phyloP scores from a whole-genome alignment of 345 rosid species.

The Melaleuca quinquenervia region DNA sequence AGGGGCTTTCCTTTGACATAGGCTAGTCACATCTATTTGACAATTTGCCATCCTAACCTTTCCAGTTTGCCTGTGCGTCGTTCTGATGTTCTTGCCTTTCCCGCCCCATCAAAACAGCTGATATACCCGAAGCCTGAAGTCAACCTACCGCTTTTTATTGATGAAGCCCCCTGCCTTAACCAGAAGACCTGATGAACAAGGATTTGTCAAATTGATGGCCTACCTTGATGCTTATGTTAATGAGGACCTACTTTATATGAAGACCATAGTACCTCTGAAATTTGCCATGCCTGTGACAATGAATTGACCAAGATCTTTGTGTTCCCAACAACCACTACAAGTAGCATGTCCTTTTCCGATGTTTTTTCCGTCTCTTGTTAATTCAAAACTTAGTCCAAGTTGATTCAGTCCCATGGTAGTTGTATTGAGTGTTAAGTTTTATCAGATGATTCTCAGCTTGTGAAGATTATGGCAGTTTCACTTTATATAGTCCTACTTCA shows the following conservation, averaged over 20 bases:
- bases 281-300: conserved; percentile 10
- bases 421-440: neutral
- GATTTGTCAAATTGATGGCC: conserved; percentile 54
- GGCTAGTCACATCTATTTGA: conserved; percentile 16
- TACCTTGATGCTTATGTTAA: conserved; percentile 64
- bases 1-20: conserved; percentile 19
- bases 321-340: neutral
- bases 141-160: conserved; percentile 59
- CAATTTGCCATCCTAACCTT: conserved; percentile 40
- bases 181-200: conserved; percentile 91
- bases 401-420: neutral
- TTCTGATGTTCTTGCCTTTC: conserved; percentile 77
- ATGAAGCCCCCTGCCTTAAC: conserved; percentile 78
- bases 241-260: conserved; percentile 54
- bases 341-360: neutral
- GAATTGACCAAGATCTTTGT: neutral
- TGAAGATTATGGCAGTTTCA: neutral
- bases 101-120: conserved; percentile 82
- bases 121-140: conserved; percentile 90
- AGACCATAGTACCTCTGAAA: conserved; percentile 30
- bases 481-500: neutral
- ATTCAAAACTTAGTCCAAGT: neutral
- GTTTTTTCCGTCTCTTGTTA: neutral
- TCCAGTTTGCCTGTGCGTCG: conserved; percentile 43
- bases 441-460: neutral